A percentile compares a stretch with the other conserved stretches of the same genome.
These are phyloP conservation scores for Meyerozyma athensensis DNA, from an alignment of 1,139 yeast species.

Conservation along the genomic window DNA sequence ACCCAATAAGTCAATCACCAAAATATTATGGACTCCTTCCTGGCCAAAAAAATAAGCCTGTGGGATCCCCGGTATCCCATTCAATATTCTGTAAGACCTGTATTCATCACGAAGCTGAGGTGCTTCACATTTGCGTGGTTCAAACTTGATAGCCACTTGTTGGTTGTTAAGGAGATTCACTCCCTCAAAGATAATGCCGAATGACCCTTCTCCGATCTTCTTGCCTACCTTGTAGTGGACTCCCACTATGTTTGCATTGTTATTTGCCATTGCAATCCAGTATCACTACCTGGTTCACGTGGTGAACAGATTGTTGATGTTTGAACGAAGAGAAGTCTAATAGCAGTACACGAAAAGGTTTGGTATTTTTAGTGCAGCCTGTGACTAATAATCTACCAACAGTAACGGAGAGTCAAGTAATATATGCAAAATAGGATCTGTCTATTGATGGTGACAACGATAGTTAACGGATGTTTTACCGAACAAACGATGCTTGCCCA, in stretches of 20 bases:
- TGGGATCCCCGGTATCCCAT: slow-evolving; percentile 81
- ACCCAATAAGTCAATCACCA: slow-evolving; percentile 89
- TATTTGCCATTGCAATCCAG: background rate
- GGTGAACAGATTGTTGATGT: background rate
- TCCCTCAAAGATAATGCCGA: slow-evolving; percentile 96
- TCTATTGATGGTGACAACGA: no score
- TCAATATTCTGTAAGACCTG: slow-evolving; percentile 83
- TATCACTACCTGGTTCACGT: background rate
- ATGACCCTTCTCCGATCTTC: slow-evolving; percentile 97
- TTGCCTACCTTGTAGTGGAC: slow-evolving; percentile 92
- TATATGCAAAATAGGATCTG: no score
- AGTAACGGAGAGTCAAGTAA: no score
- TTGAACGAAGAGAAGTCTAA: no score
- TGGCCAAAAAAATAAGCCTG: slow-evolving; percentile 96
- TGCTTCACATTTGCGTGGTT: slow-evolving; percentile 94
- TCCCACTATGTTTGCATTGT: slow-evolving; percentile 40
- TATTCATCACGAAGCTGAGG: slow-evolving; percentile 96
- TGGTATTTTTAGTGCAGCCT: no score
- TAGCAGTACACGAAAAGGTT: no score
- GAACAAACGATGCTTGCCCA: background rate
- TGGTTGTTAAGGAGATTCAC: slow-evolving; percentile 75
- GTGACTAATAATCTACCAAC: no score
- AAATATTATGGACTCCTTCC: slow-evolving; percentile 91
- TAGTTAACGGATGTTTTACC: no score
- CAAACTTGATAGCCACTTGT: slow-evolving; percentile 72